phyloP scores from a whole-genome alignment of 768 basidiomycete species.

The Dentipellis sp. region DNA sequence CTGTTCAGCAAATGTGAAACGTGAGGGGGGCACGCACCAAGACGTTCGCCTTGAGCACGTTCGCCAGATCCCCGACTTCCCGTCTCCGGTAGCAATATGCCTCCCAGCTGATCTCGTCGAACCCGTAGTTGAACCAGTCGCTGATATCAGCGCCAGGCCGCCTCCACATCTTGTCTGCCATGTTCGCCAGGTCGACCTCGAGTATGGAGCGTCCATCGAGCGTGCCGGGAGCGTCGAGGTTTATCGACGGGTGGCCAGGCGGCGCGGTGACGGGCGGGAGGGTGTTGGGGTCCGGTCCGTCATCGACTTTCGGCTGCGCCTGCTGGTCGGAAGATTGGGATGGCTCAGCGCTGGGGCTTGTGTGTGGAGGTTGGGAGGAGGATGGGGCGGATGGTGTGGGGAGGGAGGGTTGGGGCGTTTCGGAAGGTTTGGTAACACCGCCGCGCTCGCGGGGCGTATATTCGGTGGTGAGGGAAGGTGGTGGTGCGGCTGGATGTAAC shows the following conservation, averaged over 20 bases:
- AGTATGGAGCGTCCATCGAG: constrained; percentile 73
- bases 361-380: constrained; percentile 5
- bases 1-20: background rate
- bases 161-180: constrained; percentile 86
- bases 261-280: constrained; percentile 65
- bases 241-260: constrained; percentile 71
- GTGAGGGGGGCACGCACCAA: constrained; percentile 42
- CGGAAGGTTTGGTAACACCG: constrained; percentile 28
- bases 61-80: constrained; percentile 71
- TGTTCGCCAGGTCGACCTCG: constrained; percentile 69
- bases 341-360: constrained; percentile 7
- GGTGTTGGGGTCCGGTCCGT: constrained; percentile 52
- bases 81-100: constrained; percentile 81
- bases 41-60: constrained; percentile 74
- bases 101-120: constrained; percentile 95
- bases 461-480: constrained; percentile 69
- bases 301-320: constrained; percentile 23
- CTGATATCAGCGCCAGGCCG: constrained; percentile 85
- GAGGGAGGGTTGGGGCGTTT: constrained; percentile 17
- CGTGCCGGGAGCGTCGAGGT: constrained; percentile 54
- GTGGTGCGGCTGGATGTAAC: constrained; percentile 33
- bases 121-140: constrained; percentile 99
- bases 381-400: constrained; percentile 10
- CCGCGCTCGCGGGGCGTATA: constrained; percentile 69
- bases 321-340: background rate